These are phyloP conservation scores for Pythium phragmiticola DNA, from an alignment of 352 stramenopile species.

Conservation along the genomic window DNA sequence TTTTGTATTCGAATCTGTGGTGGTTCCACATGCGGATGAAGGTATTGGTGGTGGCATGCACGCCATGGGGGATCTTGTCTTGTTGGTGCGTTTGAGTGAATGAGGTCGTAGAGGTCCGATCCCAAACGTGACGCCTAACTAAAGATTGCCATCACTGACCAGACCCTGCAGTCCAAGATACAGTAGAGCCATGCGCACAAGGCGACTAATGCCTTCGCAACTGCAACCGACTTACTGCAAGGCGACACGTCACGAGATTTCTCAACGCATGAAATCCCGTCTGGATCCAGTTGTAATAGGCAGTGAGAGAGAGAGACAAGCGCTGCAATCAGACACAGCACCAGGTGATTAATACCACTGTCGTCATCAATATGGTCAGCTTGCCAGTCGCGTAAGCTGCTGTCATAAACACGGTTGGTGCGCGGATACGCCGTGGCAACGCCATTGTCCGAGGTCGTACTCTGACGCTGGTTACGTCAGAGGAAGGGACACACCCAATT, in stretches of 20 bases:
- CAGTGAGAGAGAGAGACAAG: neutral
- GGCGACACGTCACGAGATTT: constrained; percentile 8
- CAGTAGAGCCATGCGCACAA: neutral
- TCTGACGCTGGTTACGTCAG: constrained; percentile 7
- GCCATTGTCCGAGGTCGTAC: neutral
- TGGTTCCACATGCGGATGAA: too few relatives aligned
- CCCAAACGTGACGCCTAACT: too few relatives aligned
- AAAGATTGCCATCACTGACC: too few relatives aligned
- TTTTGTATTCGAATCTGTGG: neutral
- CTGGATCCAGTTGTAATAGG: neutral
- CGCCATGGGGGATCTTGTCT: too few relatives aligned
- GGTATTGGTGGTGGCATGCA: too few relatives aligned
- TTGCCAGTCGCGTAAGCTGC: constrained; percentile 12
- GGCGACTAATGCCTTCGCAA: constrained; percentile 5
- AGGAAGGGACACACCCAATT: constrained; percentile 8
- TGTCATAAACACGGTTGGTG: constrained; percentile 15
- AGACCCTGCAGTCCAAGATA: too few relatives aligned
- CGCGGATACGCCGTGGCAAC: constrained; percentile 11
- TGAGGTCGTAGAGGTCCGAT: too few relatives aligned
- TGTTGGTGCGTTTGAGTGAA: too few relatives aligned
- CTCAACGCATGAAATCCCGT: neutral
- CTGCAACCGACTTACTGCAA: constrained; percentile 3
- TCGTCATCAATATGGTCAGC: neutral
- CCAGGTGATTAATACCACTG: too few relatives aligned
- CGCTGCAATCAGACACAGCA: too few relatives aligned